Base-by-base conservation (phyloP, 345 rosid species). In the Carallia brachiata region DNA sequence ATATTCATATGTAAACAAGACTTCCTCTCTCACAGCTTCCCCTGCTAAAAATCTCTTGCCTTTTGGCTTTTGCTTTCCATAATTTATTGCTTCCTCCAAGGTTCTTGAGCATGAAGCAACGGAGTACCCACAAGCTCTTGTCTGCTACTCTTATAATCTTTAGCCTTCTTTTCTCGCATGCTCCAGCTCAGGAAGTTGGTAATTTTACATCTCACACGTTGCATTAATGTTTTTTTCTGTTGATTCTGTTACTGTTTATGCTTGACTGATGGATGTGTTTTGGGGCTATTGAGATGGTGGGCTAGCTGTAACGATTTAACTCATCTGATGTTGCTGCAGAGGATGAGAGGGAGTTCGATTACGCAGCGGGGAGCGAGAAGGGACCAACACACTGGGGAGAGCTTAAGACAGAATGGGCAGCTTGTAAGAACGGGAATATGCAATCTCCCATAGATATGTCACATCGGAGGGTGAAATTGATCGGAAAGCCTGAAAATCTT, bases 341-440 rank as follows among this genome's bases (percentile, higher is more conserved):
- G 79, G 80, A 87, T 30, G 86, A 88, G 82, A 73, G 79, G 7
- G 93, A 84, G 73, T 88, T 88, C 60, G 82, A 81, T 66, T 88
- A 88, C 73, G 27, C 34, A 0, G 16, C 54, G 70, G 81, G 82
- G 17, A 73, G 89, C 67, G 69, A 68, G 61, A 88, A 78, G 63
- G 93, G 90, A 27, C 93, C 90, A 0, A 36, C 0, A 1, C 74
- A 75, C 13, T 88, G 89, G 93, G 93, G 54, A 76, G 18, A 54
- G 75, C 36, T 76, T 5, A 66, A 76, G 59, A 34, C 44, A 39
- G 79, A 66, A 7, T 76, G 79, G 79, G 37, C 56, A 0, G 48
- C 57, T 16, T 76, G 79, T 53, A 71, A 66, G 31, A 40, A 19
- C 32, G 75, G 79, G 34, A 6, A 5, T 1, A 1, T 70, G 5